Conservation (phyloP, 2,329 filamentous ascomycete genomes). For the Fusarium setosum region DNA sequence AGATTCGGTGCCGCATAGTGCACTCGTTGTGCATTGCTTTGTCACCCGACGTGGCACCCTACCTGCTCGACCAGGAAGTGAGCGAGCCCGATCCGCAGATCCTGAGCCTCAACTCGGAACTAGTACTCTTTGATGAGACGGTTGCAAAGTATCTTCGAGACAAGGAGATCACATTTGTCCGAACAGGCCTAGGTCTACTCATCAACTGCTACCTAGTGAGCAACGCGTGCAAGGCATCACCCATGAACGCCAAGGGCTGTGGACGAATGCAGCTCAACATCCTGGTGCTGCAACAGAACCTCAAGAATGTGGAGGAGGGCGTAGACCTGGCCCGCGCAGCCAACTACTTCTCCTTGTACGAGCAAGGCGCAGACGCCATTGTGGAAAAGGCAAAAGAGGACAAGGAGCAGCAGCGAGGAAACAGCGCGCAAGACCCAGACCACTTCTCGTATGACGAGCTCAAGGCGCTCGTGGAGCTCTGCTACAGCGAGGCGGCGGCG, state of each 20-base stretch:
- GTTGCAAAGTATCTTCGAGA: slow-evolving; percentile 77
- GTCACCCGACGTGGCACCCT: slow-evolving; percentile 70
- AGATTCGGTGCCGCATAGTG: slow-evolving; percentile 87
- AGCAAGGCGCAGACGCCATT: slow-evolving; percentile 72
- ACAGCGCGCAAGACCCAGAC: slow-evolving; percentile 50
- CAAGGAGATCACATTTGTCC: slow-evolving; percentile 79
- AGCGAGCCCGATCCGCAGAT: slow-evolving; percentile 83
- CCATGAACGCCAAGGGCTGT: slow-evolving; percentile 87
- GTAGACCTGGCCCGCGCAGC: slow-evolving; percentile 73
- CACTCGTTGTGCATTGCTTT: slow-evolving; percentile 77
- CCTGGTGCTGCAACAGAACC: slow-evolving; percentile 93
- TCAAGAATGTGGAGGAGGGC: slow-evolving; percentile 88
- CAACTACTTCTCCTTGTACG: slow-evolving; percentile 77
- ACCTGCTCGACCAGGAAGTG: slow-evolving; percentile 77
- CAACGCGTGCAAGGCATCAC: slow-evolving; percentile 76
- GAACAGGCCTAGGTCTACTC: slow-evolving; percentile 79
- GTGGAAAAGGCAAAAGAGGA: slow-evolving; percentile 69
- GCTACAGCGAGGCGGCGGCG: slow-evolving; percentile 73
- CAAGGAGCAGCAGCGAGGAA: slow-evolving; percentile 50
- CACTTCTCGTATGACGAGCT: slow-evolving; percentile 74
- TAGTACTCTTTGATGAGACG: slow-evolving; percentile 90
- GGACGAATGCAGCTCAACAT: slow-evolving; percentile 94
- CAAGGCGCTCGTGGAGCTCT: slow-evolving; percentile 73
- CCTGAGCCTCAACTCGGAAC: slow-evolving; percentile 82
- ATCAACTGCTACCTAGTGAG: slow-evolving; percentile 84